phyloP scores from a whole-genome alignment of 2,329 filamentous ascomycete genomes.

The Phyllachora maydis region DNA sequence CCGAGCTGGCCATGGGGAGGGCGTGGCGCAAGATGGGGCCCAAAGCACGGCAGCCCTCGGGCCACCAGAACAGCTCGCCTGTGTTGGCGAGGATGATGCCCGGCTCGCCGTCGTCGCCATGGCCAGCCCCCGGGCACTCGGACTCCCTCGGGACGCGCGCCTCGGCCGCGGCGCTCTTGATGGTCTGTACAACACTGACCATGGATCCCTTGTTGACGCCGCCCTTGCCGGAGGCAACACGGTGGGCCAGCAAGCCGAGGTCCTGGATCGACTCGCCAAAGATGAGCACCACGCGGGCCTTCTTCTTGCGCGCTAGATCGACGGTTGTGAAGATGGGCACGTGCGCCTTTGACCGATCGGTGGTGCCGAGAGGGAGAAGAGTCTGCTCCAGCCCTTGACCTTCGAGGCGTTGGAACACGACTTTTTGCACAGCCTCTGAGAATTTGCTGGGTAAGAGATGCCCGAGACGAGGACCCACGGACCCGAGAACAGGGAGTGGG shows the following conservation, averaged over 20 bases:
- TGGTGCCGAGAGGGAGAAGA: conserved; percentile 35
- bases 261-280: conserved; percentile 55
- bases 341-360: conserved; percentile 25
- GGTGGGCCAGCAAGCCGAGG: conserved; percentile 54
- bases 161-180: conserved; percentile 16
- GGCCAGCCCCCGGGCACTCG: no score
- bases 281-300: conserved; percentile 48
- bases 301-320: conserved; percentile 29
- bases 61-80: conserved; percentile 61
- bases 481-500: no score
- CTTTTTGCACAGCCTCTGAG: conserved; percentile 41
- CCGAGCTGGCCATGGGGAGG: conserved; percentile 40
- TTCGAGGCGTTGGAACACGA: conserved; percentile 41
- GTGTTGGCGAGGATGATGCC: conserved; percentile 60
- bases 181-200: conserved; percentile 34
- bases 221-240: conserved; percentile 38
- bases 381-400: conserved; percentile 36
- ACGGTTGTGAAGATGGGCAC: conserved; percentile 44
- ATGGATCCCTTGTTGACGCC: conserved; percentile 53
- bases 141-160: no score
- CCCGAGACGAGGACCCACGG: not conserved
- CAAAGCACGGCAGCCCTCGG: conserved; percentile 37
- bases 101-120: conserved; percentile 16
- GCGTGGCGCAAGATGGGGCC: conserved; percentile 33
- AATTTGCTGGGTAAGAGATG: conserved; percentile 2